phyloP scores from a whole-genome alignment of 2,329 filamentous ascomycete species.

The Aspergillus fumigatus region DNA sequence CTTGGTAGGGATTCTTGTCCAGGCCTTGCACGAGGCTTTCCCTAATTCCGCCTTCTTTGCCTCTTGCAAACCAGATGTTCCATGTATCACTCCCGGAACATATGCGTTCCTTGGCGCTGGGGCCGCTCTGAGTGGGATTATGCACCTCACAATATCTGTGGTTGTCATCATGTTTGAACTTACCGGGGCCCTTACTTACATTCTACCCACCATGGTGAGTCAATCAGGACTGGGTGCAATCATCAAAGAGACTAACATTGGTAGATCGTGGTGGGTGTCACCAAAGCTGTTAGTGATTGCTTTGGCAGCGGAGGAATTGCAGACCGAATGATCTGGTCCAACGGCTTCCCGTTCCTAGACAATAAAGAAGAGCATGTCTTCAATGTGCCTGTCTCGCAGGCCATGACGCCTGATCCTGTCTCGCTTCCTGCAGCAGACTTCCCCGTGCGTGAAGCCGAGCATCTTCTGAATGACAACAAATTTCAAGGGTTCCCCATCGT shows the following conservation, averaged over 20 bases:
- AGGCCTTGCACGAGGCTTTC: conserved; percentile 79
- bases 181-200: conserved; percentile 94
- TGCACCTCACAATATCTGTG: conserved; percentile 95
- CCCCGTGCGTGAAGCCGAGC: conserved; percentile 70
- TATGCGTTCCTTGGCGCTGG: conserved; percentile 94
- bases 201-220: conserved; percentile 83
- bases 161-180: conserved; percentile 99
- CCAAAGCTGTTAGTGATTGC: conserved; percentile 84
- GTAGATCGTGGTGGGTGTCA: conserved; percentile 88
- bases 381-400: conserved; percentile 84
- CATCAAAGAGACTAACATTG: conserved; percentile 6
- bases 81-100: conserved; percentile 94
- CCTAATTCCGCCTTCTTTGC: conserved; percentile 81
- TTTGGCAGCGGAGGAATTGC: conserved; percentile 97
- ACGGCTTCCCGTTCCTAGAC: conserved; percentile 92
- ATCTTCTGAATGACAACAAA: conserved; percentile 68
- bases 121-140: conserved; percentile 88
- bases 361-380: conserved; percentile 98
- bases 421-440: conserved; percentile 71
- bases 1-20: conserved; percentile 89
- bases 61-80: conserved; percentile 81
- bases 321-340: conserved; percentile 98
- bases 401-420: conserved; percentile 76
- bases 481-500: conserved; percentile 94
- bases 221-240: background rate